Percentiles rank a stretch among this genome's conserved stretches.
Conservation (phyloP, 352 stramenopile species). For the Globisporangium polare region DNA sequence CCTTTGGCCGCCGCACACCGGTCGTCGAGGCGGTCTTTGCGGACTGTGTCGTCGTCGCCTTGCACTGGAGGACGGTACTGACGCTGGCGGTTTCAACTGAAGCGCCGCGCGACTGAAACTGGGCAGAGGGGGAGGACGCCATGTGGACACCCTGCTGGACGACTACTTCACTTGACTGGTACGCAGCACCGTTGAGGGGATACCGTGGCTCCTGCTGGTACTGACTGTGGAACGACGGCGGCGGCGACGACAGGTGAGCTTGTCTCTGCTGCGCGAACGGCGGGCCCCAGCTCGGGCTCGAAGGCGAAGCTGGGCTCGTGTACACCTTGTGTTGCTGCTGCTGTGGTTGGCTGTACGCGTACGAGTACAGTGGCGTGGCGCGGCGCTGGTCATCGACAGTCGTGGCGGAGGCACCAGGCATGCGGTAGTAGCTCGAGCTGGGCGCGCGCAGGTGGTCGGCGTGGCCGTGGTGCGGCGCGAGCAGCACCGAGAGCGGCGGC, state of each 20-base stretch:
- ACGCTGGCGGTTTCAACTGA: background rate
- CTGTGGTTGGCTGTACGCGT: conserved; percentile 1
- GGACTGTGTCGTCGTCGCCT: background rate
- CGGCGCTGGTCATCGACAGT: background rate
- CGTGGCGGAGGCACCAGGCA: background rate
- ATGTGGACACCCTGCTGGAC: background rate
- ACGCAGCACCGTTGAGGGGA: background rate
- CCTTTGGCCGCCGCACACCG: conserved; percentile 22
- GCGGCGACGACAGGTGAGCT: too few relatives aligned
- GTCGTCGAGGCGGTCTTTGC: background rate
- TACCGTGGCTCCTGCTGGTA: background rate
- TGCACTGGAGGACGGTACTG: background rate
- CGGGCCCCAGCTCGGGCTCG: conserved; percentile 9
- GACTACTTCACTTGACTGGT: background rate
- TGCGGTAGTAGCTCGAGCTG: background rate
- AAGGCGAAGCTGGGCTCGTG: conserved; percentile 1
- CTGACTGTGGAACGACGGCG: background rate
- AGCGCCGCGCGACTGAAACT: background rate
- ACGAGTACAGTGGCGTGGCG: background rate
- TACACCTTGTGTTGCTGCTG: background rate
- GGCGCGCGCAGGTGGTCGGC: background rate
- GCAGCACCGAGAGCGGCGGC: conserved; percentile 15
- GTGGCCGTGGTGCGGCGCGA: conserved; percentile 5
- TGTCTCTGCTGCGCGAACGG: background rate
- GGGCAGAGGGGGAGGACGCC: background rate